Percentiles rank a stretch among this genome's conserved stretches.
Evolutionary conservation across 371 early-diverging fungal genomes (phyloP).

Genomic region (Capillidium heterosporum): DNA sequence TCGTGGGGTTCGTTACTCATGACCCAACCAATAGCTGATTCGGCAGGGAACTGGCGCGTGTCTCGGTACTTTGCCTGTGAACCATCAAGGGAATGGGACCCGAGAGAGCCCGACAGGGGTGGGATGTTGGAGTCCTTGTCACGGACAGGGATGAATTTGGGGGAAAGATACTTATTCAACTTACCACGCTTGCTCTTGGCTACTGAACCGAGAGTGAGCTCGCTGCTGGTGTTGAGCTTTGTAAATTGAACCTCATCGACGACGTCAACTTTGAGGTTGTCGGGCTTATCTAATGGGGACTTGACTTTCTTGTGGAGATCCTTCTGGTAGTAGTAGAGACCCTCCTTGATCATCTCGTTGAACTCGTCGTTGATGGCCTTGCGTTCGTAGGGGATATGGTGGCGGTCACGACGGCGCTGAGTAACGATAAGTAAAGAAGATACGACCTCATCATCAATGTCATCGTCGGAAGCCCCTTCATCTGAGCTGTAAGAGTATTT

Average conservation of each 20-base stretch:
- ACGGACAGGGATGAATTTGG: slow-evolving; percentile 5
- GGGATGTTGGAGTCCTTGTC: slow-evolving; percentile 31
- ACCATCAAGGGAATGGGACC: slow-evolving; percentile 6
- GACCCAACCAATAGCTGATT: slow-evolving; percentile 81
- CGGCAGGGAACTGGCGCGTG: slow-evolving; percentile 41
- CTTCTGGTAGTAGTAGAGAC: slow-evolving; percentile 71
- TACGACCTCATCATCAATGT: slow-evolving; percentile 68
- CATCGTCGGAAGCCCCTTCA: slow-evolving; percentile 4
- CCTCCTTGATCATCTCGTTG: slow-evolving; percentile 86
- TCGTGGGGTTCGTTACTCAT: slow-evolving; percentile 25
- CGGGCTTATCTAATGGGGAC: slow-evolving; percentile 3
- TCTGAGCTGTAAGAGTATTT: slow-evolving; percentile 6
- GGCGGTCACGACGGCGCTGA: slow-evolving; percentile 54
- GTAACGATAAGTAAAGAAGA: slow-evolving; percentile 82
- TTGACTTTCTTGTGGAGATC: slow-evolving; percentile 27
- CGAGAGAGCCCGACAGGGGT: slow-evolving; percentile 33
- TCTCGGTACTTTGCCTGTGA: slow-evolving; percentile 21
- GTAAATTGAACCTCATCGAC: slow-evolving; percentile 1
- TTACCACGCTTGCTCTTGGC: slow-evolving; percentile 10
- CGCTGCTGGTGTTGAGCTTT: not conserved
- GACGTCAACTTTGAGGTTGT: slow-evolving; percentile 8
- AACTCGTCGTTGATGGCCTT: slow-evolving; percentile 71
- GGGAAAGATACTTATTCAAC: slow-evolving; percentile 13
- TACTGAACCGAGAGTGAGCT: not conserved
- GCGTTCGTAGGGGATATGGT: slow-evolving; percentile 57